Evolutionary conservation across 441 rosid genomes (phyloP).

Genomic region (Codiaeum variegatum): DNA sequence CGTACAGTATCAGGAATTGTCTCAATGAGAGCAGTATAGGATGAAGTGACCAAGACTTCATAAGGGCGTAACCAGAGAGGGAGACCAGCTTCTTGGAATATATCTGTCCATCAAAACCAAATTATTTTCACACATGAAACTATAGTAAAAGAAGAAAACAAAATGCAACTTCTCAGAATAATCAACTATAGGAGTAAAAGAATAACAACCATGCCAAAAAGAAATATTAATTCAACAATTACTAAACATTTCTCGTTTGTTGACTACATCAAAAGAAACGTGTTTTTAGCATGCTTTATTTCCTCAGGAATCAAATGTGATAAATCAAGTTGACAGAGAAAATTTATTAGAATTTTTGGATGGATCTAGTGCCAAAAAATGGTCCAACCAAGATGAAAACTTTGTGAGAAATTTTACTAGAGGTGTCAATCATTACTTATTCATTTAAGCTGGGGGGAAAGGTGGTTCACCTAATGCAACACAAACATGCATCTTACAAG

Average conservation of each 20-base stretch:
- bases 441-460: no score
- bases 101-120: slow-evolving; percentile 51
- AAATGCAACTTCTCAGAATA: background rate
- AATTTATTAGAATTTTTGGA: background rate
- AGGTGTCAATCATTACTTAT: no score
- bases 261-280: background rate
- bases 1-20: slow-evolving; percentile 93
- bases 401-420: no score
- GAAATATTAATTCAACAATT: background rate
- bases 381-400: no score
- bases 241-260: background rate
- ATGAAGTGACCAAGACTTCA: slow-evolving; percentile 92
- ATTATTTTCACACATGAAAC: slow-evolving; percentile 14
- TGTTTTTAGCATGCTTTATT: background rate
- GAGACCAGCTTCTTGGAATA: slow-evolving; percentile 97
- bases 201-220: background rate
- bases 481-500: no score
- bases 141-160: background rate
- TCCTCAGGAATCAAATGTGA: slow-evolving; percentile 3
- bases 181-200: background rate
- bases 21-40: slow-evolving; percentile 98
- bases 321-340: background rate
- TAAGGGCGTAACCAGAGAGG: slow-evolving; percentile 98
- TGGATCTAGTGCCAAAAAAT: background rate
- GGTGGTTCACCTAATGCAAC: no score